Base-by-base conservation (phyloP, 371 early-diverging fungal species). In the Mucor plumbeus region DNA sequence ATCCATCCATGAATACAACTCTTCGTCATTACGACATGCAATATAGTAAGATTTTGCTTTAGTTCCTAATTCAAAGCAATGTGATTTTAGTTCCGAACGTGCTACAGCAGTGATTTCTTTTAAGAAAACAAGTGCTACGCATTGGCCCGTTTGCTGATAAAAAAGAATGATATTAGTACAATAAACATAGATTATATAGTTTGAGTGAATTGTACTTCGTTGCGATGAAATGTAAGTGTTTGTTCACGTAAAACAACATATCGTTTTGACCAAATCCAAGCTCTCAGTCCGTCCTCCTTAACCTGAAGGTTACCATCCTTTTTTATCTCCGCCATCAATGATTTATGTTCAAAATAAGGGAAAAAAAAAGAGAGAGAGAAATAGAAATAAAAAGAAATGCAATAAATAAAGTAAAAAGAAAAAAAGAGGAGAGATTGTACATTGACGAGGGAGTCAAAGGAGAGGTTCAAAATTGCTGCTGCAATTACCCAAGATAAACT, bases 1-100 rank as follows among this genome's bases (percentile, higher is more conserved):
- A 70, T 94, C 95, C 82, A 93, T 88, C 95, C 94, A 94, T 40
- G 91, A 86, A 76, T 94, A 94, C 13, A 94, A 81, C 59, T 94
- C 94, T 72, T 92, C 92, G 72, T 94, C 95, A 72, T 84, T 89
- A 69, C 85, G 85, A 78, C 90, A 90, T 38, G 90, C 82, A 31
- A 94, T 74, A 73, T 84, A 91, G 70, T 89, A 92, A 9, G 88
- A 81, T 75, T 87, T 87, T 55, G 91, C 89, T 67, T 85, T 90
- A 13, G 93, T 91, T 26, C 82, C 83, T 61, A 94, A 75, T 70
- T 93, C 93, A 62, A 94, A 88, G 70, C 92, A 93, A 77, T 90
- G 91, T 8, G 87, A 81, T 71, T 90, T 91, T 47, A 85, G 68
- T 40, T 94, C 92, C 3, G 86, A 84, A 50, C 94, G 81, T 61